Conservation (phyloP, 192 early-diverging fungal species). For the Coemansia asiatica region DNA sequence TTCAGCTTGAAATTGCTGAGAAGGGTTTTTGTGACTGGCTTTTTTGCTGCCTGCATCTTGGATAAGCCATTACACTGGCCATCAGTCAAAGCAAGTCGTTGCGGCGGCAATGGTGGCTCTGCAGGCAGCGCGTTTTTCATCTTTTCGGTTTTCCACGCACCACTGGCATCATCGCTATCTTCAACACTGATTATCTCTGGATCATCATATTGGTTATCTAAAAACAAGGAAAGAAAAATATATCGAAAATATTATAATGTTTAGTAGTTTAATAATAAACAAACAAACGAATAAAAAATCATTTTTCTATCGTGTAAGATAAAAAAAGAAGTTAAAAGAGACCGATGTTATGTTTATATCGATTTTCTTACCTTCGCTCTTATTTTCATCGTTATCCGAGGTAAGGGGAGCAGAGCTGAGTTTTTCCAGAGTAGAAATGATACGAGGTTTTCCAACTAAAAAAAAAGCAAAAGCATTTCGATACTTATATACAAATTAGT, state of each 20-base stretch:
- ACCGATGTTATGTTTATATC: too few species aligned
- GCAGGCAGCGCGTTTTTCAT: background rate
- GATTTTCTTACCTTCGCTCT: background rate
- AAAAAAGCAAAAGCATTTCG: background rate
- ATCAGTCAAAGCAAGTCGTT: too few species aligned
- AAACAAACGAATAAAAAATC: too few species aligned
- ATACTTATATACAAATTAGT: too few species aligned
- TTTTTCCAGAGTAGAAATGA: constrained; percentile 1
- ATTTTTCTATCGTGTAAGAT: too few species aligned
- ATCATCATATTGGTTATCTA: background rate
- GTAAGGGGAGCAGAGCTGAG: background rate
- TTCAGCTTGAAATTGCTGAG: constrained; percentile 1
- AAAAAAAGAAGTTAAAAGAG: too few species aligned
- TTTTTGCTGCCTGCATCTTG: background rate
- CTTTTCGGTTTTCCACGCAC: background rate
- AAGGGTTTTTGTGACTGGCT: background rate
- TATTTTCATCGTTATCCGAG: background rate
- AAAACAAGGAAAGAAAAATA: background rate
- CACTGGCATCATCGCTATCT: background rate
- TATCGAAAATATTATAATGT: background rate
- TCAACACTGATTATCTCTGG: background rate
- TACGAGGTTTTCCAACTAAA: constrained; percentile 1
- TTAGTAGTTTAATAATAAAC: too few species aligned
- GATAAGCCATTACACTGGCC: background rate
- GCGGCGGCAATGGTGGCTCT: background rate